Conservation (phyloP, 2,329 filamentous ascomycete genomes). For the Alternaria brassicicola region DNA sequence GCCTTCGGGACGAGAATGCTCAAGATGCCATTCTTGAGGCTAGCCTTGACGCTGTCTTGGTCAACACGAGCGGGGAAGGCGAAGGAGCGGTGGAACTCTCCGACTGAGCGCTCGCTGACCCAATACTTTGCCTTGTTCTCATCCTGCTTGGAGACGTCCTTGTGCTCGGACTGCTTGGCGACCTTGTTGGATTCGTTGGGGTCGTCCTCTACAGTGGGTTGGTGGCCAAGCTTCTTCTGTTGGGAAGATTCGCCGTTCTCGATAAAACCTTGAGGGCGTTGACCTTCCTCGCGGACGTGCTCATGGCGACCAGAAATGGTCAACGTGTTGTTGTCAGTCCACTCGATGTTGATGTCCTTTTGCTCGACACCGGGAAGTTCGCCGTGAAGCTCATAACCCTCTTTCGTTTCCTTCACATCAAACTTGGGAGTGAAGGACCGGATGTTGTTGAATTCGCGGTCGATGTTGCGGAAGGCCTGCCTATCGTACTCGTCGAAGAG, state of each 20-base stretch:
- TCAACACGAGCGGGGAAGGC: constrained; percentile 63
- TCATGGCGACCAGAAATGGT: constrained; percentile 73
- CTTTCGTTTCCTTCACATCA: constrained; percentile 73
- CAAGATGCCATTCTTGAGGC: constrained; percentile 65
- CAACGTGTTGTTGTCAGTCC: constrained; percentile 76
- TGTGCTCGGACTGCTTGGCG: constrained; percentile 42
- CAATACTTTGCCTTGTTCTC: constrained; percentile 69
- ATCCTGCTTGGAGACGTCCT: constrained; percentile 48
- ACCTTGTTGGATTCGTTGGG: constrained; percentile 35
- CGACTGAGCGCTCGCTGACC: constrained; percentile 65
- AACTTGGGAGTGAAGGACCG: constrained; percentile 76
- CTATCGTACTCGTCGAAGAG: constrained; percentile 57
- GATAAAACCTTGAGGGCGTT: constrained; percentile 56
- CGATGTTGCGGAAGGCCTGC: constrained; percentile 36
- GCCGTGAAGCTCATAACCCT: constrained; percentile 76
- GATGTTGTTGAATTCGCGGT: constrained; percentile 37
- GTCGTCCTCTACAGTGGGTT: constrained; percentile 72
- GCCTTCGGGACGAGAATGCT: constrained; percentile 64
- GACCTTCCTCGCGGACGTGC: constrained; percentile 64
- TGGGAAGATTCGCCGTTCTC: constrained; percentile 45
- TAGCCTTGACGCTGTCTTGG: constrained; percentile 66
- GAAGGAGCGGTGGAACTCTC: constrained; percentile 65
- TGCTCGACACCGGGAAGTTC: constrained; percentile 78
- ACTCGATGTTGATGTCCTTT: constrained; percentile 77
- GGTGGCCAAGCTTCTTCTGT: constrained; percentile 35